phyloP scores from a whole-genome alignment of 2,329 filamentous ascomycete species.

The Exophiala xenobiotica region DNA sequence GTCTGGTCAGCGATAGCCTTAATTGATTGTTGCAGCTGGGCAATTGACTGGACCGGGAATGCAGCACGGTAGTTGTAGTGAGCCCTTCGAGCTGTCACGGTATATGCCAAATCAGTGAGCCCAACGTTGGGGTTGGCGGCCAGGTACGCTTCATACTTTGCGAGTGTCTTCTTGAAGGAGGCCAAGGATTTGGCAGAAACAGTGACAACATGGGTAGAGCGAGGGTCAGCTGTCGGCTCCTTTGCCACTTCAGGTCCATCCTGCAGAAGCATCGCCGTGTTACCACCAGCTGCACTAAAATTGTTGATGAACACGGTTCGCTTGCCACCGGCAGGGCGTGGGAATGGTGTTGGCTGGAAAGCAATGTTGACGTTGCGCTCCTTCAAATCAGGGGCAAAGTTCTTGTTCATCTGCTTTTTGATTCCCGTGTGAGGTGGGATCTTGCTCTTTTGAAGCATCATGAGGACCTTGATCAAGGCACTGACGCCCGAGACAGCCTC shows the following conservation, averaged over 20 bases:
- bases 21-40: slow-evolving; percentile 35
- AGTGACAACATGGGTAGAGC: slow-evolving; percentile 58
- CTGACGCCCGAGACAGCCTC: slow-evolving; percentile 38
- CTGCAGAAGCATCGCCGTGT: slow-evolving; percentile 66
- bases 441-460: slow-evolving; percentile 62
- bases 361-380: slow-evolving; percentile 38
- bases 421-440: slow-evolving; percentile 69
- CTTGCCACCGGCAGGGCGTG: slow-evolving; percentile 32
- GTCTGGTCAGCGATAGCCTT: slow-evolving; percentile 29
- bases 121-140: slow-evolving; percentile 53
- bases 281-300: slow-evolving; percentile 70
- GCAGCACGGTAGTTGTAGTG: slow-evolving; percentile 44
- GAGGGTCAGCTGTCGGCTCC: slow-evolving; percentile 48
- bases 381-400: slow-evolving; percentile 37
- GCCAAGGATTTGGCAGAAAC: slow-evolving; percentile 56
- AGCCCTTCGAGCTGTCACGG: slow-evolving; percentile 59
- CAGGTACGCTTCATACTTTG: slow-evolving; percentile 56
- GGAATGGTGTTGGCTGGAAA: slow-evolving; percentile 46
- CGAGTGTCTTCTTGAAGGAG: slow-evolving; percentile 55
- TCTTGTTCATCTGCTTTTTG: slow-evolving; percentile 48
- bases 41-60: slow-evolving; percentile 33
- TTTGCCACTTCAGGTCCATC: slow-evolving; percentile 50
- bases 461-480: slow-evolving; percentile 59
- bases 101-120: slow-evolving; percentile 62
- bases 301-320: slow-evolving; percentile 59